Conservation (phyloP, 805 yeast genomes). For the Teunomyces aglyptinius region DNA sequence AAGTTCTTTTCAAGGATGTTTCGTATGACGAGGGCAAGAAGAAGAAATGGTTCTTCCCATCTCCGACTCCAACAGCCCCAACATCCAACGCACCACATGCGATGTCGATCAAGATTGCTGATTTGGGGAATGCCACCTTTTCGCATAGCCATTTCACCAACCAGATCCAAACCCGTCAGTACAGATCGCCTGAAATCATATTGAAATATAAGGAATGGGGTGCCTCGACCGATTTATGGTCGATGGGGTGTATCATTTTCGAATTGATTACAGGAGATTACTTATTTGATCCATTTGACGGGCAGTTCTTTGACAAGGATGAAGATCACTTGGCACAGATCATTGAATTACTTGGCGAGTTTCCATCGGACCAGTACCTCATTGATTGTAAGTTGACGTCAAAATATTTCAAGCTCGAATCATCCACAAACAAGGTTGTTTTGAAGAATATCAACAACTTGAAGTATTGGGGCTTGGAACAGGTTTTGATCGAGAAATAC, state of each 20-base stretch:
- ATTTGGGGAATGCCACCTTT: slow-evolving; percentile 91
- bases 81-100: not conserved
- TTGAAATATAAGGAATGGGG: slow-evolving; percentile 52
- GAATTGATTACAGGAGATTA: slow-evolving; percentile 63
- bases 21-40: not conserved
- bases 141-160: slow-evolving; percentile 76
- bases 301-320: slow-evolving; percentile 47
- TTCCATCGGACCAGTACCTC: slow-evolving; percentile 41
- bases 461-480: slow-evolving; percentile 51
- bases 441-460: slow-evolving; percentile 46
- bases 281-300: slow-evolving; percentile 58
- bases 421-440: slow-evolving; percentile 21
- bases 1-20: slow-evolving; percentile 10
- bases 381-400: slow-evolving; percentile 37
- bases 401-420: slow-evolving; percentile 39
- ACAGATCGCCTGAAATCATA: slow-evolving; percentile 76
- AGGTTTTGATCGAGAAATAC: slow-evolving; percentile 50
- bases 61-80: not conserved
- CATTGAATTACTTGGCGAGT: slow-evolving; percentile 49
- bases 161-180: slow-evolving; percentile 89
- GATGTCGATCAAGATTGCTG: slow-evolving; percentile 71
- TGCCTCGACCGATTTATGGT: slow-evolving; percentile 61
- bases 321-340: slow-evolving; percentile 66
- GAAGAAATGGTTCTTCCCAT: not conserved
- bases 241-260: slow-evolving; percentile 56